phyloP scores from a whole-genome alignment of 2,329 filamentous ascomycete species.

The Westerdykella ornata region DNA sequence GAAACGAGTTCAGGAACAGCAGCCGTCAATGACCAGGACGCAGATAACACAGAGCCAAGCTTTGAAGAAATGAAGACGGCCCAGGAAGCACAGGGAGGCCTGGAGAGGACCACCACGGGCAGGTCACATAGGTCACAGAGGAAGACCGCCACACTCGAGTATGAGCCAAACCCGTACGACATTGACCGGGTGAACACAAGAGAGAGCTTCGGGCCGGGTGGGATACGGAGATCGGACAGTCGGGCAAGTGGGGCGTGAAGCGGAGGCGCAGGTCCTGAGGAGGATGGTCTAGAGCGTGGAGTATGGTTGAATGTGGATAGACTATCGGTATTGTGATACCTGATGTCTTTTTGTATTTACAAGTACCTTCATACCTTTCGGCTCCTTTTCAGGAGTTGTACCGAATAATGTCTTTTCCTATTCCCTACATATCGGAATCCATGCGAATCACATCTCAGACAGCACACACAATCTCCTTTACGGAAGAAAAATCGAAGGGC shows the following conservation, averaged over 20 bases:
- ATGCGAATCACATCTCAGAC: no score
- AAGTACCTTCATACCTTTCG: no score
- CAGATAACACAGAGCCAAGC: constrained; percentile 21
- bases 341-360: neutral
- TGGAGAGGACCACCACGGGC: constrained; percentile 27
- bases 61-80: constrained; percentile 39
- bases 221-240: neutral
- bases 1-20: constrained; percentile 23
- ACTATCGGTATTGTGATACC: neutral
- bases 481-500: no score
- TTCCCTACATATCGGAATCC: no score
- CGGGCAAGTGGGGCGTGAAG: neutral
- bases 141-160: constrained; percentile 18
- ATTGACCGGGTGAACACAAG: constrained; percentile 45
- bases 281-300: neutral
- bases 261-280: neutral
- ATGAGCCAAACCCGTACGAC: constrained; percentile 44
- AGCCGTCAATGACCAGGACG: constrained; percentile 22
- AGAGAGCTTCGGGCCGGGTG: constrained; percentile 37
- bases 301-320: neutral
- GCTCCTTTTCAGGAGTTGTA: no score
- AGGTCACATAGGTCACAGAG: constrained; percentile 19
- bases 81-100: constrained; percentile 21
- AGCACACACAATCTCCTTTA: no score
- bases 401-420: no score